A percentile compares a stretch with the other conserved stretches of the same genome.
Conservation (phyloP, 768 basidiomycete genomes). For the Phylloporus scabripes region DNA sequence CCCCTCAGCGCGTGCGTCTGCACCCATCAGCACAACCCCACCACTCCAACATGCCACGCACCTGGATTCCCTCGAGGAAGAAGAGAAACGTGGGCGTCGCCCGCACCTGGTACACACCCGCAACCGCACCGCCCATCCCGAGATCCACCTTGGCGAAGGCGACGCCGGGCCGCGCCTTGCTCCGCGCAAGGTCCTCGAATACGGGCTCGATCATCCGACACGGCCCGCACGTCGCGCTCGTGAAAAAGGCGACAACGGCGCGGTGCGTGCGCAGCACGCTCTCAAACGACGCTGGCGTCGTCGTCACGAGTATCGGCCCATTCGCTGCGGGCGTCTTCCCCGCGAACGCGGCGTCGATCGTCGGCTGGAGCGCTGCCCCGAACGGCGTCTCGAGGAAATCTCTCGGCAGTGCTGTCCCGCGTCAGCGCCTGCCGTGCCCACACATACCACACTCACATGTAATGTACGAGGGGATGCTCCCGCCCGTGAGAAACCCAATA, state of each 20-base stretch:
- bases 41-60: slow-evolving; percentile 21
- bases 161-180: slow-evolving; percentile 47
- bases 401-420: slow-evolving; percentile 55
- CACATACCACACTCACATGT: slow-evolving; percentile 43
- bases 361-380: slow-evolving; percentile 78
- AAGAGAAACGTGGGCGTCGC: slow-evolving; percentile 90
- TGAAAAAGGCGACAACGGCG: slow-evolving; percentile 79
- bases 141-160: slow-evolving; percentile 86
- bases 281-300: slow-evolving; percentile 69
- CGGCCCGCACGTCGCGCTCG: slow-evolving; percentile 67
- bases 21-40: background rate
- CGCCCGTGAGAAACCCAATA: slow-evolving; percentile 81
- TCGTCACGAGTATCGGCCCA: slow-evolving; percentile 57
- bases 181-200: slow-evolving; percentile 71
- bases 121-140: slow-evolving; percentile 58
- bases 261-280: slow-evolving; percentile 59
- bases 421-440: background rate
- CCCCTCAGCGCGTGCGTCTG: slow-evolving; percentile 72
- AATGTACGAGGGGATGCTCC: slow-evolving; percentile 75
- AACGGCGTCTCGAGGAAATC: slow-evolving; percentile 90
- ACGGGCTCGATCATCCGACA: slow-evolving; percentile 81
- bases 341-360: slow-evolving; percentile 86
- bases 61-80: slow-evolving; percentile 74
- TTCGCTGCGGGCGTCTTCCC: too few relatives aligned
- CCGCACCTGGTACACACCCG: slow-evolving; percentile 55